Evolutionary conservation across 306 rosid genomes (phyloP).

Genomic region (Trifolium repens): DNA sequence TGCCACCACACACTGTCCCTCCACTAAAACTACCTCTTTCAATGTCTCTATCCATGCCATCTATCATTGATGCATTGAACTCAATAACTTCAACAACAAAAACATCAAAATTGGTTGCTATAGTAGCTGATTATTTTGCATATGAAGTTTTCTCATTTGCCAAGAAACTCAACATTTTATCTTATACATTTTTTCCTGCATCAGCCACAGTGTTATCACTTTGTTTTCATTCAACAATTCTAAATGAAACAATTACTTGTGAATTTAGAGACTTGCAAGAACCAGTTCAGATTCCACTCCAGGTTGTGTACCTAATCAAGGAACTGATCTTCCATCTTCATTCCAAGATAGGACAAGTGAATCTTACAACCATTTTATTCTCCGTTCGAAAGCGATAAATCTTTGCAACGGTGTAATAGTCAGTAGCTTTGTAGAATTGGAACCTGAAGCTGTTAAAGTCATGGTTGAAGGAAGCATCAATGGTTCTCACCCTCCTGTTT

Average conservation of each 20-base stretch:
- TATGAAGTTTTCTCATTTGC: constrained; percentile 30
- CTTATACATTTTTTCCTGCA: constrained; percentile 29
- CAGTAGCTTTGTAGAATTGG: constrained; percentile 43
- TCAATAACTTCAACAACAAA: constrained; percentile 8
- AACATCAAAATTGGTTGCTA: constrained; percentile 17
- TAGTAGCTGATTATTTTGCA: constrained; percentile 37
- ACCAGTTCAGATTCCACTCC: constrained; percentile 26
- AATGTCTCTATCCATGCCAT: constrained; percentile 30
- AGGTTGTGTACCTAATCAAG: constrained; percentile 46
- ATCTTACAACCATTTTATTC: constrained; percentile 34
- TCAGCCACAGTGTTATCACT: constrained; percentile 24
- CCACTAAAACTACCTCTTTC: constrained; percentile 19
- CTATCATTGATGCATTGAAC: constrained; percentile 2
- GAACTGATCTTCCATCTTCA: constrained; percentile 34
- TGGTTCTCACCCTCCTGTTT: constrained; percentile 19
- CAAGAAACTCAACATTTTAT: constrained; percentile 33
- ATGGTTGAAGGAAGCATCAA: constrained; percentile 1
- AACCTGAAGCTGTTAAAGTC: constrained; percentile 15
- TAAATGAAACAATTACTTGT: constrained; percentile 30
- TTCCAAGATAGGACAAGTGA: constrained; percentile 36
- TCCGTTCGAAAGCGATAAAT: background rate
- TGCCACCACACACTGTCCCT: background rate
- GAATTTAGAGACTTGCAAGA: constrained; percentile 19
- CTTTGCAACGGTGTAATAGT: constrained; percentile 36
- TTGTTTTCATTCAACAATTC: background rate